Base-by-base conservation (phyloP, 2,329 filamentous ascomycete species). In the Phoma sp. region DNA sequence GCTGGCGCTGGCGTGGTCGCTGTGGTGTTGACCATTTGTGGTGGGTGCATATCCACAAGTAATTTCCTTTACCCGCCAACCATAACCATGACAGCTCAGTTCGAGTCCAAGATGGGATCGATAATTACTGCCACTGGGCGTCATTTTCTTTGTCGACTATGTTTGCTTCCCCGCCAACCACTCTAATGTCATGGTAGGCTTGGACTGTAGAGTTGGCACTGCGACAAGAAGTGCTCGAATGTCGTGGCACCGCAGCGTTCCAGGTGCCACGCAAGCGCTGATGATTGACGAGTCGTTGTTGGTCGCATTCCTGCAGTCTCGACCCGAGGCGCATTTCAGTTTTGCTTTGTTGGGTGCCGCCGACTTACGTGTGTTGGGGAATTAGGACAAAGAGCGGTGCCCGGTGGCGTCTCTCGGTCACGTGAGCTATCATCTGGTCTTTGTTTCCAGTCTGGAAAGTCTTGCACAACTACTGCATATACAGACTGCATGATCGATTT, bases 21-120 rank as follows among this genome's bases (percentile, higher is more conserved):
- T 55, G 46, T 53, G 40, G 55, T 55, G 47, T 54, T 37, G 55
- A 51, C 68, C 62, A 68, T 52, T 64, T 43, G 60, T 41, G 45
- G 50, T 29, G 40, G 53, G 44, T 52, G 52, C 48, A 29, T 56
- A 52, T 54, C 68, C 67, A 69, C 64, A 62, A 58, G 56, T 65
- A 66, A 71, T 71, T 64, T 71, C 66, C 64, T 55, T 11, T 38
- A 29, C 35, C 50, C 56, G 48, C 64, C 67, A 67, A 66, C 61
- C 55, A 49, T 50, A 62, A 55, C 44, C 45, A 54, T 47, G 47
- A 44, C 53, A 57, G 37, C 37, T 38, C 51, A 50, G 51, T 44
- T 51, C 52, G 47, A 47, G 45, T 46, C 54, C 58, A 60, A 61
- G 47, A 65, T 66, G 64, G 66, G 46, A 55, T 63, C 62, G 64